Evolutionary conservation across 2,329 filamentous ascomycete genomes (phyloP).

Genomic region (Phaeosphaeriaceae sp.): DNA sequence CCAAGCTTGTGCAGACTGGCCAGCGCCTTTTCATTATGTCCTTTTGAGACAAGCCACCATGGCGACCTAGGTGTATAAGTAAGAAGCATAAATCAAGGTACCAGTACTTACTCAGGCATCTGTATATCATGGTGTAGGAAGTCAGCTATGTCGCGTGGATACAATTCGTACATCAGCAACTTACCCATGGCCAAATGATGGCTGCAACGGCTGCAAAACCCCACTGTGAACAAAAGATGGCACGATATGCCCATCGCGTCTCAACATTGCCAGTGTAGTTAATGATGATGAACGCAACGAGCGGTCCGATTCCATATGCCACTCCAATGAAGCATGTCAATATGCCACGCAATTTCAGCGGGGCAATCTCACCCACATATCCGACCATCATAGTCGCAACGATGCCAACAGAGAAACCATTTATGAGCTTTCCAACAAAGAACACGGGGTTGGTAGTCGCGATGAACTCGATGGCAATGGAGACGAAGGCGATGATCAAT

Average conservation of each 20-base stretch:
- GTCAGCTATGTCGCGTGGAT: too few species aligned
- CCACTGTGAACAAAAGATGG: slow-evolving; percentile 50
- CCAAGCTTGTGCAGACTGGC: slow-evolving; percentile 16
- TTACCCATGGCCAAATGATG: slow-evolving; percentile 19
- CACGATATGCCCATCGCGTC: slow-evolving; percentile 50
- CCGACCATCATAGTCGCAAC: slow-evolving; percentile 46
- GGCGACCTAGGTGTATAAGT: slow-evolving; percentile 53
- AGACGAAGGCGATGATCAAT: slow-evolving; percentile 45
- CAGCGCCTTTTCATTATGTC: slow-evolving; percentile 65
- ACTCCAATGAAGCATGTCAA: slow-evolving; percentile 46
- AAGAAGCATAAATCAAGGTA: not conserved
- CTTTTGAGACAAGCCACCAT: slow-evolving; percentile 73
- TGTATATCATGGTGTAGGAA: too few species aligned
- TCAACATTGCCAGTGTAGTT: slow-evolving; percentile 41
- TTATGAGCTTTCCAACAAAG: slow-evolving; percentile 52
- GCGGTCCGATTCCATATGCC: slow-evolving; percentile 48
- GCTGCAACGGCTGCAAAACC: slow-evolving; percentile 46
- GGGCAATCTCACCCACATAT: slow-evolving; percentile 47
- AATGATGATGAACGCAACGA: slow-evolving; percentile 34
- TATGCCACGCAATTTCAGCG: slow-evolving; percentile 47
- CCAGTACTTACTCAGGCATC: slow-evolving; percentile 23
- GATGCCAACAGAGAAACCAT: slow-evolving; percentile 49
- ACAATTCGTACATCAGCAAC: too few species aligned
- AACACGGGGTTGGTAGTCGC: slow-evolving; percentile 50
- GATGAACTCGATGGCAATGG: slow-evolving; percentile 50